Base-by-base conservation (phyloP, 345 rosid genomes). In the Salix exigua region DNA sequence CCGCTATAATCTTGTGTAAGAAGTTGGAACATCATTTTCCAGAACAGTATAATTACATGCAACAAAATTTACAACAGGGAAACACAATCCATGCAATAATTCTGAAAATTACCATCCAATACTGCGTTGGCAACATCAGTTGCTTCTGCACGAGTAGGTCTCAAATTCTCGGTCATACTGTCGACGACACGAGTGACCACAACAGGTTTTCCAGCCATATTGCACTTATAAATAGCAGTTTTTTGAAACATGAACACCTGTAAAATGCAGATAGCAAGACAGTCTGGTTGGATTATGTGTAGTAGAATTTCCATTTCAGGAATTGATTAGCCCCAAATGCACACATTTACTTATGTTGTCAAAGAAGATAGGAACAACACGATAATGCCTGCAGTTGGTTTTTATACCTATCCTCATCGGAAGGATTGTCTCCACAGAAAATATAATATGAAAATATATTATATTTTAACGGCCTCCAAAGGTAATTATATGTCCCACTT, bases 111-210 rank as follows among this genome's bases (percentile, higher is more conserved):
- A 96, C 99, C 99, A 87, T 96, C 99, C 83, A 96, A 86, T 72
- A 93, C 94, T 46, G 98, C 99, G 88, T 96, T 92, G 73, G 99
- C 99, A 86, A 93, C 95, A 90, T 96, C 99, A 1, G 98, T 96
- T 55, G 98, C 99, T 89, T 96, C 99, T 48, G 99, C 99, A 68
- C 99, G 99, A 79, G 98, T 96, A 82, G 99, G 99, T 75, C 99
- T 88, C 74, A 96, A 83, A 89, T 96, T 96, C 79, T 88, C 96
- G 31, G 98, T 92, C 99, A 96, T 93, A 87, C 97, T 93, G 83
- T 96, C 99, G 62, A 96, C 98, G 70, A 93, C 97, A 77, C 97
- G 94, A 64, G 92, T 92, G 55, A 96, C 84, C 63, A 96, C 93
- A 1, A 90, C 98, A 75, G 99, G 97, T 84, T 96, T 96, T 81